A percentile compares a stretch with the other conserved stretches of the same genome.
Evolutionary conservation across 2,329 filamentous ascomycete species (phyloP).

Genomic region (Ophiostoma australiae): DNA sequence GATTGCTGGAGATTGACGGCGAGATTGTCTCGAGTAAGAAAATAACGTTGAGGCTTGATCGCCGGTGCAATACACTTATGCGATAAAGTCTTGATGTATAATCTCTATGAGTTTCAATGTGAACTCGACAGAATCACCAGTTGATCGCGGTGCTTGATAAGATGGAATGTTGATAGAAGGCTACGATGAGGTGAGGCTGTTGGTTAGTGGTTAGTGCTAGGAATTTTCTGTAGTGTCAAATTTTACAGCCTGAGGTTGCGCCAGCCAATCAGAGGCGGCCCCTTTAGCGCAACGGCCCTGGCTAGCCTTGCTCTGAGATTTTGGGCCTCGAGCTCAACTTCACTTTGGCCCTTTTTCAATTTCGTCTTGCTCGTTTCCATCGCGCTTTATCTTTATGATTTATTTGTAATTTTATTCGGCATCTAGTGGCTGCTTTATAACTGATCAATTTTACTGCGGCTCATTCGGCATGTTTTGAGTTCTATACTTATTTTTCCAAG

Average conservation of each 20-base stretch:
- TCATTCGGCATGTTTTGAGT: not conserved
- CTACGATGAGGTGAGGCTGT: not conserved
- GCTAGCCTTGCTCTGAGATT: slow-evolving; percentile 1
- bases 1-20: not conserved
- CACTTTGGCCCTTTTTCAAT: not conserved
- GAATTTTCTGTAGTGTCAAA: not conserved
- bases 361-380: too few relatives aligned
- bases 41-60: not conserved
- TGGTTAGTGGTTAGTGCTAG: not conserved
- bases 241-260: not conserved
- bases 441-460: not conserved
- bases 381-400: not conserved
- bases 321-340: not conserved
- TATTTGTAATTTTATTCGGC: not conserved
- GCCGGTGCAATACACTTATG: not conserved
- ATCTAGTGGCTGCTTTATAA: not conserved
- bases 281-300: not conserved
- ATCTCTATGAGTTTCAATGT: not conserved
- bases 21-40: not conserved
- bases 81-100: not conserved
- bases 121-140: not conserved
- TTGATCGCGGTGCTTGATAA: not conserved
- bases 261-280: slow-evolving; percentile 16
- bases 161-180: not conserved
- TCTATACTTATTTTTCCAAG: not conserved